Evolutionary conservation across 106 monocot species (phyloP).

Genomic region (Dactylorhiza incarnata): DNA sequence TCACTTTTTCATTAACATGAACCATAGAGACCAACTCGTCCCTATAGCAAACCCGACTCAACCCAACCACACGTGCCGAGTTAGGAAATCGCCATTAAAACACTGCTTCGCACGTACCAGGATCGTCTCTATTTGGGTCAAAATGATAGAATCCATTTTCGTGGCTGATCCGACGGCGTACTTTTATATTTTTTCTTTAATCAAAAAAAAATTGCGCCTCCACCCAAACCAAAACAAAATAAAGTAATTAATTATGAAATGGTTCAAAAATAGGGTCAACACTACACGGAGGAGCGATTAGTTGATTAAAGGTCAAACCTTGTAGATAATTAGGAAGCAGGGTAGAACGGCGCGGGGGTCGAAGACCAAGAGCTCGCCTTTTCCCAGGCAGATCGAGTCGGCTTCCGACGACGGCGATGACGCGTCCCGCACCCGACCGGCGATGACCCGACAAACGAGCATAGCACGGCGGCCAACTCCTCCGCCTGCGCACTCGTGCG

Average conservation of each 20-base stretch:
- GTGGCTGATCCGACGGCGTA: no score
- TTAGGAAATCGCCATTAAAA: background rate
- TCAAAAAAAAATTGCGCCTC: no score
- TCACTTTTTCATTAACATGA: background rate
- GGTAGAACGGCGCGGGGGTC: conserved; percentile 63
- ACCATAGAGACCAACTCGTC: background rate
- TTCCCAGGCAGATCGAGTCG: conserved; percentile 36
- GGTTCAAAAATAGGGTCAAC: no score
- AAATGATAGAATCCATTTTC: no score
- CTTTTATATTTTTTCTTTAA: no score
- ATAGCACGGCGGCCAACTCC: conserved; percentile 42
- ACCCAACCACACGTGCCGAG: background rate
- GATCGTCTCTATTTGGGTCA: no score
- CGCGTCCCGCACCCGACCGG: conserved; percentile 44
- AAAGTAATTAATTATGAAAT: no score
- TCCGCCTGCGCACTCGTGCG: conserved; percentile 38
- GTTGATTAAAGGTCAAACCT: conserved; percentile 13
- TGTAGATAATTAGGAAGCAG: conserved; percentile 78
- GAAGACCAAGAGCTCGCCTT: conserved; percentile 60
- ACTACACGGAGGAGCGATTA: no score
- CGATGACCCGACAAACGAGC: conserved; percentile 75
- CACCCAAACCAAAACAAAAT: no score
- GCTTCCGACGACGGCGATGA: conserved; percentile 3
- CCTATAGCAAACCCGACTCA: no score
- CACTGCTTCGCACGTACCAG: no score